phyloP scores from a whole-genome alignment of 1,139 yeast genomes.

The Scheffersomyces insectosa region DNA sequence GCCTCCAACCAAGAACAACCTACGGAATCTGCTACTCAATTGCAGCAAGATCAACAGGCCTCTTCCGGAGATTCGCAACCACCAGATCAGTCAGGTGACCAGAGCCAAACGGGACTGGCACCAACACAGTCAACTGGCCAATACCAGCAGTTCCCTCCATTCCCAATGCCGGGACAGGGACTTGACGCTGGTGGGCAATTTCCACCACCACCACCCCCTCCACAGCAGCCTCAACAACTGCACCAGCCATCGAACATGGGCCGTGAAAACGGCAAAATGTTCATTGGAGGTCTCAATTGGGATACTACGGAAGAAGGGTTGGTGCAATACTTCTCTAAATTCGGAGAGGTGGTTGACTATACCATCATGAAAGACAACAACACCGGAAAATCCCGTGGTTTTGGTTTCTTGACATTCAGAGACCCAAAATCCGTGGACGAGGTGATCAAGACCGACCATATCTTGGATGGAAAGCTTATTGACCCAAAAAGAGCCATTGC shows the following conservation, averaged over 20 bases:
- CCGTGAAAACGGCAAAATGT: conserved; percentile 80
- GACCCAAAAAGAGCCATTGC: conserved; percentile 99
- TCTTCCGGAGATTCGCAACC: conserved; percentile 19
- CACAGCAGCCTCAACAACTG: conserved; percentile 2
- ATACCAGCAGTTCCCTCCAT: conserved; percentile 5
- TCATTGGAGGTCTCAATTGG: conserved; percentile 98
- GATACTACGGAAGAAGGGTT: conserved; percentile 90
- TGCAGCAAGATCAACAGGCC: conserved; percentile 7
- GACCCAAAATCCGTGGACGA: conserved; percentile 82
- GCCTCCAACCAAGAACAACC: conserved; percentile 10
- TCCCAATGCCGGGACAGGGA: conserved; percentile 1
- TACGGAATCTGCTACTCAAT: conserved; percentile 7
- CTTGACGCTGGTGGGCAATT: not conserved
- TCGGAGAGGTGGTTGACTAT: conserved; percentile 86
- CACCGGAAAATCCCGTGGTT: conserved; percentile 95
- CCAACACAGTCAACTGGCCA: conserved; percentile 1
- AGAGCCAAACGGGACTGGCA: too few relatives aligned
- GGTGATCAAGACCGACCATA: conserved; percentile 85
- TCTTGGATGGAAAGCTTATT: conserved; percentile 92
- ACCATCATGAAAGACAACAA: conserved; percentile 91
- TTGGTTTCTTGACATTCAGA: conserved; percentile 90
- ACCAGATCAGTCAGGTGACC: not conserved
- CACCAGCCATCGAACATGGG: conserved; percentile 42
- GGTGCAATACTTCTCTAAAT: conserved; percentile 80
- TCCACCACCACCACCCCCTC: conserved; percentile 3